A percentile compares a stretch with the other conserved stretches of the same genome.
These are phyloP conservation scores for Macadamia tetraphylla DNA, from an alignment of 164 flowering plant species.

Conservation along the genomic window DNA sequence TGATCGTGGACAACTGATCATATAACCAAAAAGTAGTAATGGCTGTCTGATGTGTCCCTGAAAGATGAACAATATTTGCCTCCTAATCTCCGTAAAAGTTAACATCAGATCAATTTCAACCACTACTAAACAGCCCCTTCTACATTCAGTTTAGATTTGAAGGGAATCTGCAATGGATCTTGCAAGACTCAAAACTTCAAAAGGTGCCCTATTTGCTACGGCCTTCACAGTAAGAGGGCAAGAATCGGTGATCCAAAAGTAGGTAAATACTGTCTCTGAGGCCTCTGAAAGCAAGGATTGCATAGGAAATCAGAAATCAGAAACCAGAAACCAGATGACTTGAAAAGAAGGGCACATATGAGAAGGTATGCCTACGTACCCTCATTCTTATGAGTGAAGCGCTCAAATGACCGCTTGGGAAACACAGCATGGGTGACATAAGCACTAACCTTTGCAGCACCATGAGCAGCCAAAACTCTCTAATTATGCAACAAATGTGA, in stretches of 20 bases:
- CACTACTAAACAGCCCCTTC: no score
- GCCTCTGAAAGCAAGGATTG: conserved; percentile 19
- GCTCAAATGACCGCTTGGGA: conserved; percentile 82
- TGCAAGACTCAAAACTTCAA: conserved; percentile 88
- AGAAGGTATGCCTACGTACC: conserved; percentile 29
- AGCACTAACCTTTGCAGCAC: conserved; percentile 92
- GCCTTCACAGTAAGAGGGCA: conserved; percentile 88
- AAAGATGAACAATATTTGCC: no score
- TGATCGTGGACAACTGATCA: no score
- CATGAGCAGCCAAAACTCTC: conserved; percentile 95
- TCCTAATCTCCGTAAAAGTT: no score
- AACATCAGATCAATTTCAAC: no score
- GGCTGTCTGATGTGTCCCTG: no score
- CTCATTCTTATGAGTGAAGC: conserved; percentile 49
- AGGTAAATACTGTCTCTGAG: conserved; percentile 51
- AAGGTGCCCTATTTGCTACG: conserved; percentile 70
- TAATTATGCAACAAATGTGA: conserved; percentile 14
- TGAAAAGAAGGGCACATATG: not conserved
- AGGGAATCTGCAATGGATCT: conserved; percentile 93
- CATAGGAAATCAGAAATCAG: not conserved
- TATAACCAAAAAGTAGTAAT: no score
- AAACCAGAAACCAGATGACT: not conserved
- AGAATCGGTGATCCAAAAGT: conserved; percentile 98
- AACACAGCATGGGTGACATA: conserved; percentile 94
- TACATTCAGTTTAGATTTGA: conserved; percentile 46